Evolutionary conservation across 441 rosid species (phyloP).

Genomic region (Aleurites moluccanus): DNA sequence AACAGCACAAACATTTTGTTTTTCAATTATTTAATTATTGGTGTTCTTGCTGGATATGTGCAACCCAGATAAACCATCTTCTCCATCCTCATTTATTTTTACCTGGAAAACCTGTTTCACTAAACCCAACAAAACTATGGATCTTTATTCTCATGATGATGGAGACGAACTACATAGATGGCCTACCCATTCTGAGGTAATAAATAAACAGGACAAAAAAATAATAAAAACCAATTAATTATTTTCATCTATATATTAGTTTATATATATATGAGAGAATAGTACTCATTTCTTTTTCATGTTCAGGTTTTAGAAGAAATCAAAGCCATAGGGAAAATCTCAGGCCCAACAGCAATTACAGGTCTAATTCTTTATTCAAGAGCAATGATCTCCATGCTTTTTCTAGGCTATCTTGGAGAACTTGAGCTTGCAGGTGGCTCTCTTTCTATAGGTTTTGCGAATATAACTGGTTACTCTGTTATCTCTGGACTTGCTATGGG

Average conservation of each 20-base stretch:
- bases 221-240: background rate
- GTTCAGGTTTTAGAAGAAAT: slow-evolving; percentile 79
- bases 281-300: background rate
- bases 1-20: background rate
- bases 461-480: slow-evolving; percentile 96
- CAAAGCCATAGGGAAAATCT: slow-evolving; percentile 81
- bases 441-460: slow-evolving; percentile 89
- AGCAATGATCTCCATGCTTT: slow-evolving; percentile 95
- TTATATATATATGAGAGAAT: background rate
- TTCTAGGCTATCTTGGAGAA: slow-evolving; percentile 92
- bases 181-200: slow-evolving; percentile 88
- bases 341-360: slow-evolving; percentile 79
- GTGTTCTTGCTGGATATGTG: slow-evolving; percentile 40
- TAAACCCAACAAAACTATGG: slow-evolving; percentile 39
- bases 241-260: background rate
- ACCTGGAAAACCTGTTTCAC: slow-evolving; percentile 41
- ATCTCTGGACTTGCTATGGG: slow-evolving; percentile 98
- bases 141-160: slow-evolving; percentile 33
- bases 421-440: slow-evolving; percentile 97
- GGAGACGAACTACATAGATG: slow-evolving; percentile 52
- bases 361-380: slow-evolving; percentile 86
- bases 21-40: background rate
- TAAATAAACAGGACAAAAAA: background rate
- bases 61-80: slow-evolving; percentile 51
- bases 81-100: slow-evolving; percentile 46